Percentiles rank a stretch among this genome's conserved stretches.
Evolutionary conservation across 345 rosid genomes (phyloP).

Genomic region (Bruguiera sexangula): DNA sequence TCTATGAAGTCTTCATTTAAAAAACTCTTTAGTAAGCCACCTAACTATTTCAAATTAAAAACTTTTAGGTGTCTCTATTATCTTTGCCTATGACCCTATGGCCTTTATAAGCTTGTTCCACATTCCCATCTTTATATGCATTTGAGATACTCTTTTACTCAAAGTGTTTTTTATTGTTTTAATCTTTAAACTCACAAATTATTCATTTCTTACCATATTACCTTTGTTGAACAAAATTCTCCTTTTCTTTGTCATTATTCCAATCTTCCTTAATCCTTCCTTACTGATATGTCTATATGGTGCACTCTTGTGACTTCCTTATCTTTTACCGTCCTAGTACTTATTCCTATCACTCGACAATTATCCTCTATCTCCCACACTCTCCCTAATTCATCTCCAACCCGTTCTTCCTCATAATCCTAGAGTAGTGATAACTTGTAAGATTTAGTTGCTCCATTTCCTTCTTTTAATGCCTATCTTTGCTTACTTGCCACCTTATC

Average conservation of each 20-base stretch:
- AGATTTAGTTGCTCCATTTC: too few relatives aligned
- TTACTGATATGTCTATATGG: too few relatives aligned
- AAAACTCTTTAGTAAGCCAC: not conserved
- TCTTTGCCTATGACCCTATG: not conserved
- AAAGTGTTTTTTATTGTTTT: not conserved
- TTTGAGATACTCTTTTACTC: not conserved
- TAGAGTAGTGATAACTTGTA: too few relatives aligned
- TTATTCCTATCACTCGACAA: too few relatives aligned
- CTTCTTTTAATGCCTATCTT: not conserved
- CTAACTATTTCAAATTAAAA: not conserved
- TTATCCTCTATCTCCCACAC: too few relatives aligned
- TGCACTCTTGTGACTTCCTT: too few relatives aligned
- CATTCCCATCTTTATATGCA: not conserved
- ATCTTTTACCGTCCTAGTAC: too few relatives aligned
- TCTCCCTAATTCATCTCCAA: too few relatives aligned
- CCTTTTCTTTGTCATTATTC: too few relatives aligned
- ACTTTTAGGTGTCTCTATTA: not conserved
- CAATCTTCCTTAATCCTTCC: not conserved
- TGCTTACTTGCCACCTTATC: not conserved
- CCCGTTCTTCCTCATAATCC: too few relatives aligned
- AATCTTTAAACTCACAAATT: not conserved
- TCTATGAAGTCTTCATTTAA: not conserved
- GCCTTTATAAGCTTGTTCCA: not conserved
- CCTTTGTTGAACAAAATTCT: not conserved
- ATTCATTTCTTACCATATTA: not conserved